Conservation (phyloP, 768 basidiomycete species). For the Nidula microcarpa region DNA sequence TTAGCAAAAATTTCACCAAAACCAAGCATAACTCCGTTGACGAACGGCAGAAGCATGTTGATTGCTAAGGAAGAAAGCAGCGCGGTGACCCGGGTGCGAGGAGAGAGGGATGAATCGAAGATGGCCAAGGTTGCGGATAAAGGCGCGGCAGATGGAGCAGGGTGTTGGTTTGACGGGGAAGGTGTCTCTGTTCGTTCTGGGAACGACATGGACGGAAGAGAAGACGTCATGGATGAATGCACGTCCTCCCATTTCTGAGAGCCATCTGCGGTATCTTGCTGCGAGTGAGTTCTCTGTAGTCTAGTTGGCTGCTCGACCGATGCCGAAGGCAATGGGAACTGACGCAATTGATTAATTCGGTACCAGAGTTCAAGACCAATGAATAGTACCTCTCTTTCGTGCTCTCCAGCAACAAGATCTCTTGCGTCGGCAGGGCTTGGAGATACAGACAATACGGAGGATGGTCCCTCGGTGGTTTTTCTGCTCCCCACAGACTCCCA, state of each 20-base stretch:
- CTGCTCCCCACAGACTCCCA: not conserved
- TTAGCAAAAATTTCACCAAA: conserved; percentile 93
- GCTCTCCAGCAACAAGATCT: conserved; percentile 23
- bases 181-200: conserved; percentile 59
- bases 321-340: conserved; percentile 11
- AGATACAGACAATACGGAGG: conserved; percentile 4
- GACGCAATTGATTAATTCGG: not conserved
- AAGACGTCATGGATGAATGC: conserved; percentile 53
- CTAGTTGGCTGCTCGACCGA: conserved; percentile 9
- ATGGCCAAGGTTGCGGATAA: conserved; percentile 62
- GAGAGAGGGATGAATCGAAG: conserved; percentile 65
- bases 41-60: conserved; percentile 82
- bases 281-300: conserved; percentile 27
- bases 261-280: conserved; percentile 34
- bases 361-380: not conserved
- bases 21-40: conserved; percentile 96
- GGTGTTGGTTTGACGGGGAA: conserved; percentile 27
- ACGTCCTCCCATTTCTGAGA: conserved; percentile 77
- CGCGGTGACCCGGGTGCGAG: conserved; percentile 64
- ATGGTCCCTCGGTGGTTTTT: not conserved
- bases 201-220: conserved; percentile 79
- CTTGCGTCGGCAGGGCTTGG: conserved; percentile 37
- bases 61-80: conserved; percentile 74
- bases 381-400: not conserved
- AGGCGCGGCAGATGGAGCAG: conserved; percentile 20